These are phyloP conservation scores for Scheffersomyces cryptocercus DNA, from an alignment of 1,139 yeast genomes.

Conservation along the genomic window DNA sequence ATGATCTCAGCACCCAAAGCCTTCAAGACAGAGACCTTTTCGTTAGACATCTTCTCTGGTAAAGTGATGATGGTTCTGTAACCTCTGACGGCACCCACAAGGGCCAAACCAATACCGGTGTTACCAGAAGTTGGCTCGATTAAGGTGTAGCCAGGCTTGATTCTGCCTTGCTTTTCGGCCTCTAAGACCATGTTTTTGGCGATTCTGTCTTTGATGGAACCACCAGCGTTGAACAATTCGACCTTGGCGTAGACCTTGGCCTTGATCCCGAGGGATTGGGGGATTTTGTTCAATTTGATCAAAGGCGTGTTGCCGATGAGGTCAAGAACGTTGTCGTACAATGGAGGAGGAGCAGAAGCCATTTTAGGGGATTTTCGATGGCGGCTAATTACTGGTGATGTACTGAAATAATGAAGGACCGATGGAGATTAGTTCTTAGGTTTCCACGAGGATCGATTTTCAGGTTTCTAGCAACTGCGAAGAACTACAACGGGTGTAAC, in stretches of 20 bases:
- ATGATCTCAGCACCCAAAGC: constrained; percentile 91
- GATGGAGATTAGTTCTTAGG: no score
- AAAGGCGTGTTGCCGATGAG: constrained; percentile 85
- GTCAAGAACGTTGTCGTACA: constrained; percentile 49
- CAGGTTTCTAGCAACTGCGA: constrained; percentile 1
- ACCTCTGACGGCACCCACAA: constrained; percentile 85
- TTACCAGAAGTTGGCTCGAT: constrained; percentile 91
- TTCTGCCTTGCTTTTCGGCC: constrained; percentile 77
- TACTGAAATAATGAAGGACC: background rate
- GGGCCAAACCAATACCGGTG: constrained; percentile 87
- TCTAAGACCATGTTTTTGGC: constrained; percentile 73
- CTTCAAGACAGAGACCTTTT: constrained; percentile 83
- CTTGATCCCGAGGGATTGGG: constrained; percentile 74
- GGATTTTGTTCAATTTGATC: constrained; percentile 72
- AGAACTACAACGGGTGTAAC: no score
- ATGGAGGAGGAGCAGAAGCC: constrained; percentile 28
- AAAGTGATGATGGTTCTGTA: constrained; percentile 85
- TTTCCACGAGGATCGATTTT: background rate
- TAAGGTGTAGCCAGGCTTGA: constrained; percentile 82
- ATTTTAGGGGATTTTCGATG: constrained; percentile 1
- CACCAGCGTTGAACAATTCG: constrained; percentile 70
- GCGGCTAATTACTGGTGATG: background rate
- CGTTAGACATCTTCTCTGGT: constrained; percentile 93
- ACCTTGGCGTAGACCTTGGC: constrained; percentile 60
- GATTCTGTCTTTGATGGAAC: constrained; percentile 69